Base-by-base conservation (phyloP, 2,329 filamentous ascomycete genomes). In the Colletotrichum sp. region DNA sequence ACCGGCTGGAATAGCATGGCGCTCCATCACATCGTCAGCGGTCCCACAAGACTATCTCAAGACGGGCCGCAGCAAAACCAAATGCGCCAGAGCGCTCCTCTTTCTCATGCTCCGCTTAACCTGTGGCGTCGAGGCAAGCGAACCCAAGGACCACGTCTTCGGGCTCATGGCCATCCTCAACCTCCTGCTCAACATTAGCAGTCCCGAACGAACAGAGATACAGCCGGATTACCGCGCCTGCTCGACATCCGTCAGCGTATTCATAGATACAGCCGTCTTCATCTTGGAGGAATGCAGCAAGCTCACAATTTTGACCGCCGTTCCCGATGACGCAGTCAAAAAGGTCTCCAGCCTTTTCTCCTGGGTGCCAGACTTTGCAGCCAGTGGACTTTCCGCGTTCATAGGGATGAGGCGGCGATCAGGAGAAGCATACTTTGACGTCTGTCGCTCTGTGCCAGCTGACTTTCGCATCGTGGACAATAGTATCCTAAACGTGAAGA, bases 311-410 rank as follows among this genome's bases (percentile, higher is more conserved):
- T 61, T 76, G 6, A 76, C 75, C 66, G 72, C 11, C 83, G 79
- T 76, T 66, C 76, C 54, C 24, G 66, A 59, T 67, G 78, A 71
- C 18, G 75, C 66, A 63, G 71, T 27, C 31, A 78, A 54, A 67
- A 31, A 64, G 7, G 21, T 69, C 13, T 7, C 31, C 6, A 55
- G 24, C 18, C 66, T 78, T 15, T 76, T 76, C 7, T 73, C 76
- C 2, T 77, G 76, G 76, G 72, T 78, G 64, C 69, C 80, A 76
- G 34, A 80, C 78, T 43, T 75, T 81, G 58, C 75, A 11, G 58
- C 70, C 31, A 66, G 38, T 21, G 70, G 70, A 12, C 65, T 66
- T 1, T 69, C 58, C 2, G 58, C 66, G 6, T 59, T 72, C 18
- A 29, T 72, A 24, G 65, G 43, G n/a, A 47, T 64, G 70, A 57